Evolutionary conservation across 75 land plant species (phyloP).

Genomic region (Selaginella tamariscina): DNA sequence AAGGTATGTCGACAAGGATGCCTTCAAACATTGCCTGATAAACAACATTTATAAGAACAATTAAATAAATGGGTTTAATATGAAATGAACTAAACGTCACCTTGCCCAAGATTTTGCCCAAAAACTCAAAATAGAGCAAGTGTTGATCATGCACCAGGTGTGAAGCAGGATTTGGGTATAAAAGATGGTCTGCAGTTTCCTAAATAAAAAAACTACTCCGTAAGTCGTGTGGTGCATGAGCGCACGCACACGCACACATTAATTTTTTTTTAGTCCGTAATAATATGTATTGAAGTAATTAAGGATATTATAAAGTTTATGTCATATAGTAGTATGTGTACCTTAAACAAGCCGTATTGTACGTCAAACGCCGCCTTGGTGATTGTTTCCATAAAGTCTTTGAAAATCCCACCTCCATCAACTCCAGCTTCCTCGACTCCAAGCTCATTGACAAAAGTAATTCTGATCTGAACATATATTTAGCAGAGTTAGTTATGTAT

Average conservation of each 20-base stretch:
- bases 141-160: constrained; percentile 83
- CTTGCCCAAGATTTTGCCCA: constrained; percentile 86
- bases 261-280: no score
- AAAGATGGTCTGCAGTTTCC: constrained; percentile 92
- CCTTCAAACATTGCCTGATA: constrained; percentile 97
- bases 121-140: constrained; percentile 74
- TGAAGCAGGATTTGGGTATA: constrained; percentile 94
- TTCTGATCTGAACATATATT: constrained; percentile 55
- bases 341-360: constrained; percentile 98
- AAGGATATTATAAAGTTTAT: no score
- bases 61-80: constrained; percentile 2
- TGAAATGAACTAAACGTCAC: no score
- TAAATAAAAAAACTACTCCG: no score
- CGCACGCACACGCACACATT: no score
- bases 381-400: constrained; percentile 95
- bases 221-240: no score
- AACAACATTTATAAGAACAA: not conserved
- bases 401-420: constrained; percentile 97
- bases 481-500: no score
- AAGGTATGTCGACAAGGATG: constrained; percentile 89
- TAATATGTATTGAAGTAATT: no score
- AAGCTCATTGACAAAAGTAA: constrained; percentile 80
- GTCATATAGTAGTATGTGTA: no score
- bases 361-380: constrained; percentile 79
- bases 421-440: constrained; percentile 98